Evolutionary conservation across 345 rosid species (phyloP).

Genomic region (Trapa bicornis): DNA sequence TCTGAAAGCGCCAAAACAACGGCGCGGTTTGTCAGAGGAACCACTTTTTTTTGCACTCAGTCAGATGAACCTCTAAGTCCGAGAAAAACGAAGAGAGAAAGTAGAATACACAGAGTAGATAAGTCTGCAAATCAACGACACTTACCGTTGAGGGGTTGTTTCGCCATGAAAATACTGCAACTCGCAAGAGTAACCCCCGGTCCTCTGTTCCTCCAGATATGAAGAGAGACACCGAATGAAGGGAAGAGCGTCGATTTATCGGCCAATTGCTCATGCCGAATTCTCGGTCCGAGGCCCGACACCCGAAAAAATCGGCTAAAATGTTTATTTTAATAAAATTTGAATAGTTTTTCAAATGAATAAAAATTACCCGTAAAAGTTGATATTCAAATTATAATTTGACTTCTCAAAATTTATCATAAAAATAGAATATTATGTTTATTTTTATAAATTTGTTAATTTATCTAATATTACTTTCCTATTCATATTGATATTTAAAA

Average conservation of each 20-base stretch:
- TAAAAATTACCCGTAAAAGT: too few species aligned
- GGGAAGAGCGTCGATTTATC: background rate
- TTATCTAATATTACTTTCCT: too few species aligned
- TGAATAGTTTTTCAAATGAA: too few species aligned
- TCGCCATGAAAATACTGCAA: background rate
- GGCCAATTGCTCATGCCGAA: background rate
- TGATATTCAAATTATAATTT: too few species aligned
- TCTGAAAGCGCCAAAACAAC: slow-evolving; percentile 19
- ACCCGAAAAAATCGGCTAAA: too few species aligned
- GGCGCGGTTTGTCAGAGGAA: background rate
- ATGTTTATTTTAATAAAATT: too few species aligned
- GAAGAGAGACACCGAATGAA: background rate
- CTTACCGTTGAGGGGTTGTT: background rate
- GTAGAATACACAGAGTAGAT: background rate
- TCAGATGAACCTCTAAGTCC: background rate
- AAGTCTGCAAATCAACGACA: background rate
- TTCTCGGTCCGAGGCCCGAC: background rate
- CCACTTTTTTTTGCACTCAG: too few species aligned
- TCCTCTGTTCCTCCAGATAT: background rate
- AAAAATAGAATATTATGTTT: too few species aligned
- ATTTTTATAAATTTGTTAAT: too few species aligned
- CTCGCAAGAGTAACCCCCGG: background rate
- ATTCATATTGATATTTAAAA: too few species aligned
- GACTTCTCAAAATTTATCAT: too few species aligned
- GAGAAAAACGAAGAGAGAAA: background rate